Conservation (phyloP, 2,329 filamentous ascomycete species). For the Colletotrichum tanaceti region DNA sequence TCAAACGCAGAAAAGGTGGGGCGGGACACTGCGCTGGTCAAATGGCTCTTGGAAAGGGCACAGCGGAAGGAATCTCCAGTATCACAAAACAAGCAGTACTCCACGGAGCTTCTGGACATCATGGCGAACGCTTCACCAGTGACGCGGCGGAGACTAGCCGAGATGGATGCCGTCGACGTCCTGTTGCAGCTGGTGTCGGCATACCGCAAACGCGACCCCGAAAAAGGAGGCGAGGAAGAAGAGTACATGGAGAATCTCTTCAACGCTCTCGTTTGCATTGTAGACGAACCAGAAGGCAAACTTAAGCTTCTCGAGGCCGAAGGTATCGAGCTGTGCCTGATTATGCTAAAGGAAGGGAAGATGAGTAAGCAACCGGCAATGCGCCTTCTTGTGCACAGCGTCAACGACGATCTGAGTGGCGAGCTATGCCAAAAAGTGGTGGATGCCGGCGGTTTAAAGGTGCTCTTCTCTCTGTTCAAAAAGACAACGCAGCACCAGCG, state of each 20-base stretch:
- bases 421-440: conserved; percentile 81
- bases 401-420: conserved; percentile 61
- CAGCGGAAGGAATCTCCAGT: conserved; percentile 75
- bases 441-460: conserved; percentile 85
- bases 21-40: conserved; percentile 73
- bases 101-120: conserved; percentile 91
- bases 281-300: conserved; percentile 81
- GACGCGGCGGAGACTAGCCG: conserved; percentile 72
- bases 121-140: conserved; percentile 79
- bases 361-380: conserved; percentile 82
- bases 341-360: conserved; percentile 92
- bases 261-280: conserved; percentile 83
- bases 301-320: conserved; percentile 87
- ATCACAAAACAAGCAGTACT: conserved; percentile 94
- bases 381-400: conserved; percentile 85
- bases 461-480: conserved; percentile 87
- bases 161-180: conserved; percentile 78
- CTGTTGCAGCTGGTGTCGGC: conserved; percentile 85
- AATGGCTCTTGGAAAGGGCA: conserved; percentile 82
- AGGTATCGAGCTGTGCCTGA: conserved; percentile 88
- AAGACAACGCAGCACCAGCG: conserved; percentile 63
- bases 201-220: conserved; percentile 88
- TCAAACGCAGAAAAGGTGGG: conserved; percentile 78
- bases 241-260: conserved; percentile 97
- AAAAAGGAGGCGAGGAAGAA: conserved; percentile 87